Conservation (phyloP, 1,284 basidiomycete genomes). For the Termitomyces sp. region DNA sequence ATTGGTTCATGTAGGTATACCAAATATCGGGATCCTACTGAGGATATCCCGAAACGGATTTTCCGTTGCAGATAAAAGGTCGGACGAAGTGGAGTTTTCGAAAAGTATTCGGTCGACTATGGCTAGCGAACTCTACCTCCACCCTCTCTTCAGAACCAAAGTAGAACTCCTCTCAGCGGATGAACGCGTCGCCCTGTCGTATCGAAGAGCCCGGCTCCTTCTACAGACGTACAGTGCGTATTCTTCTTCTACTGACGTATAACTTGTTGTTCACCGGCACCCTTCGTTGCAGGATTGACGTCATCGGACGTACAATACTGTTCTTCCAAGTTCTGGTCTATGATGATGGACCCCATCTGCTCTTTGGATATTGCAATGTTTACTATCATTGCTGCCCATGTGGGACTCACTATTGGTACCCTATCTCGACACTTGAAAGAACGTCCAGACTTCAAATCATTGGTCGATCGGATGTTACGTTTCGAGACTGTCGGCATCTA, state of each 20-base stretch:
- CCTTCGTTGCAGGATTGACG: slow-evolving; percentile 30
- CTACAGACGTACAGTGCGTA: slow-evolving; percentile 42
- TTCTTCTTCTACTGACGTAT: not conserved
- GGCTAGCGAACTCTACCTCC: slow-evolving; percentile 32
- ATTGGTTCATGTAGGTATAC: slow-evolving; percentile 17
- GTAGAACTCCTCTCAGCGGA: slow-evolving; percentile 39
- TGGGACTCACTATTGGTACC: slow-evolving; percentile 45
- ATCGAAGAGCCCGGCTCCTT: slow-evolving; percentile 40
- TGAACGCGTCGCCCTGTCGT: slow-evolving; percentile 43
- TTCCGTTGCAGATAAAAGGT: slow-evolving; percentile 23
- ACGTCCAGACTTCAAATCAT: slow-evolving; percentile 41
- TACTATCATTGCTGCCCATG: slow-evolving; percentile 42
- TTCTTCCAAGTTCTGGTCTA: slow-evolving; percentile 40
- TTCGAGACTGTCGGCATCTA: slow-evolving; percentile 48
- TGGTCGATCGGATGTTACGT: slow-evolving; percentile 40
- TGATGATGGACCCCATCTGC: slow-evolving; percentile 47
- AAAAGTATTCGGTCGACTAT: slow-evolving; percentile 22
- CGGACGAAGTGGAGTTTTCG: slow-evolving; percentile 9
- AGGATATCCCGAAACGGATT: slow-evolving; percentile 18
- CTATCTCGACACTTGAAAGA: slow-evolving; percentile 40
- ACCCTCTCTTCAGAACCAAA: slow-evolving; percentile 40
- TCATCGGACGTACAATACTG: slow-evolving; percentile 41
- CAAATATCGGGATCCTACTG: slow-evolving; percentile 14
- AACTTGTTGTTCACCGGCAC: not conserved
- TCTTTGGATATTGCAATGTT: slow-evolving; percentile 44